A percentile compares a stretch with the other conserved stretches of the same genome.
Conservation (phyloP, 352 stramenopile genomes). For the Pythium graminicola region DNA sequence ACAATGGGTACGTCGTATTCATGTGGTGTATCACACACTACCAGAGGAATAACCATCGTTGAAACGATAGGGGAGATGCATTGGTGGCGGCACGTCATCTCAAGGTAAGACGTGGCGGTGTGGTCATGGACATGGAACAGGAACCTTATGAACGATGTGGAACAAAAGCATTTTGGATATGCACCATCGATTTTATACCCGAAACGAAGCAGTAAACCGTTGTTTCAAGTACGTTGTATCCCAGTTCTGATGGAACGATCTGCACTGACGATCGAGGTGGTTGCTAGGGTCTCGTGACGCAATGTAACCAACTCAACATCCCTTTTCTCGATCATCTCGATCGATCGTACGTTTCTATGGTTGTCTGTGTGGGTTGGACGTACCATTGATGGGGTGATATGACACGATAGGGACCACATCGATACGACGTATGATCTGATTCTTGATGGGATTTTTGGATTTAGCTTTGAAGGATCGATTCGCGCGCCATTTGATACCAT, state of each 20-base stretch:
- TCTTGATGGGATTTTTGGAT: conserved; percentile 98
- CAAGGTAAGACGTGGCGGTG: conserved; percentile 36
- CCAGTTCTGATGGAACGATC: neutral
- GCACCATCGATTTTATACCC: conserved; percentile 92
- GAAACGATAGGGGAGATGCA: conserved; percentile 93
- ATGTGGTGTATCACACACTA: too few relatives aligned
- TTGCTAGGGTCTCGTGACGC: conserved; percentile 54
- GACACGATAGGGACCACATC: conserved; percentile 32
- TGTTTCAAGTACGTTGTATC: conserved; percentile 56
- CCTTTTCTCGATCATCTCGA: conserved; percentile 57
- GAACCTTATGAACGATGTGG: neutral
- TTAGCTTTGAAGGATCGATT: conserved; percentile 91
- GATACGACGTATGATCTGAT: conserved; percentile 85
- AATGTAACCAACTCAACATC: conserved; percentile 73
- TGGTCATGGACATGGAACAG: too few relatives aligned
- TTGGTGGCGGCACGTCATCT: conserved; percentile 97
- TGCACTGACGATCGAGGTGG: neutral
- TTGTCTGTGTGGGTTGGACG: neutral
- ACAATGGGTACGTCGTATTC: conserved; percentile 95
- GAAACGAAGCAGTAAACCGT: conserved; percentile 74
- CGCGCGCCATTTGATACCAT: conserved; percentile 89
- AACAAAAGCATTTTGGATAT: conserved; percentile 92
- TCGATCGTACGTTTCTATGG: conserved; percentile 29
- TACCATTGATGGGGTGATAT: too few relatives aligned
- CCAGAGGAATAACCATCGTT: too few relatives aligned